Conservation (phyloP, 1,284 basidiomycete species). For the Lentinus polychrous region DNA sequence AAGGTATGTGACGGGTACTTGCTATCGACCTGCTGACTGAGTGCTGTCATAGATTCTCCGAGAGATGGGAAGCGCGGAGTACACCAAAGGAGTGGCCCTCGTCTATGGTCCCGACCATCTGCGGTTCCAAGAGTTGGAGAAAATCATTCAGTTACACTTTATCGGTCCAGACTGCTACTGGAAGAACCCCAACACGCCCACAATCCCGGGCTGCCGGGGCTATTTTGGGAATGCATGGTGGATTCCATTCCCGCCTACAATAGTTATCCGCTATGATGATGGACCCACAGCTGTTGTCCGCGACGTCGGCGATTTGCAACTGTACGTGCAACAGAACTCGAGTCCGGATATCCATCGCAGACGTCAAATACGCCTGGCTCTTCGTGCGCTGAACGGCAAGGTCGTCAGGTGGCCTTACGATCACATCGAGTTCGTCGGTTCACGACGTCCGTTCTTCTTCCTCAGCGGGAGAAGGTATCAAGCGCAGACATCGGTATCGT, state of each 20-base stretch:
- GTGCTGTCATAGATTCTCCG: conserved; percentile 46
- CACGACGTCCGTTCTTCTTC: conserved; percentile 35
- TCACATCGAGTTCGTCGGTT: conserved; percentile 43
- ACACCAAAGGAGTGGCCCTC: conserved; percentile 43
- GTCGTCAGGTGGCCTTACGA: conserved; percentile 62
- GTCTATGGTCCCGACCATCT: conserved; percentile 40
- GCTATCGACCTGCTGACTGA: background rate
- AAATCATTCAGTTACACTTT: conserved; percentile 47
- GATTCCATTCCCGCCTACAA: conserved; percentile 71
- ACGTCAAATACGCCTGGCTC: conserved; percentile 57
- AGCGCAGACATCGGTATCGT: conserved; percentile 42
- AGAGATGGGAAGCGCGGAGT: conserved; percentile 52
- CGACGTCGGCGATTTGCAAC: conserved; percentile 45
- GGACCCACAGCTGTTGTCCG: conserved; percentile 45
- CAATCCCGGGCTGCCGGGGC: conserved; percentile 33
- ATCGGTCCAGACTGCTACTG: conserved; percentile 69
- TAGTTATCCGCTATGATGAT: conserved; percentile 71
- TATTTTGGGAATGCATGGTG: conserved; percentile 74
- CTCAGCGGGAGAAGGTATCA: conserved; percentile 35
- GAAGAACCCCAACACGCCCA: conserved; percentile 32
- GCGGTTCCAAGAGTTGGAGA: conserved; percentile 39
- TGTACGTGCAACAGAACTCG: conserved; percentile 63
- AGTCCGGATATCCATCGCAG: conserved; percentile 40
- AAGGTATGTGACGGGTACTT: conserved; percentile 41
- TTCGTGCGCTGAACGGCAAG: conserved; percentile 66